Conservation (phyloP, 495 filamentous ascomycete genomes). For the Lepidopterella palustris region DNA sequence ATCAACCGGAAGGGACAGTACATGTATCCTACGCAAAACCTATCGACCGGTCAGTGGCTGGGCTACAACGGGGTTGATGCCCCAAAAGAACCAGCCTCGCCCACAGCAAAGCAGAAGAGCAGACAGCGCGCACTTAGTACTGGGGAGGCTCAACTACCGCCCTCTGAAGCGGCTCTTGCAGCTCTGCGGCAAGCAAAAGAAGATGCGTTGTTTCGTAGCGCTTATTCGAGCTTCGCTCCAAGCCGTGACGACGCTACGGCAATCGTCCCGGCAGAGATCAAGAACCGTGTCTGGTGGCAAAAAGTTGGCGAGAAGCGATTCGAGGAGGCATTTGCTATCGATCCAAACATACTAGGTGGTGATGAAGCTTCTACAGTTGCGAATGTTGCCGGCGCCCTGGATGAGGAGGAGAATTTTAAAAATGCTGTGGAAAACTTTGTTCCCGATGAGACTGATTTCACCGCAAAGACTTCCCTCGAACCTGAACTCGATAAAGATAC, state of each 20-base stretch:
- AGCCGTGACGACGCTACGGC: slow-evolving; percentile 71
- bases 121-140: slow-evolving; percentile 65
- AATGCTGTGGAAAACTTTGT: slow-evolving; percentile 50
- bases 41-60: slow-evolving; percentile 61
- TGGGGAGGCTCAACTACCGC: slow-evolving; percentile 52
- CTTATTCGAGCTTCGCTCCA: slow-evolving; percentile 84
- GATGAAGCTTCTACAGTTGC: slow-evolving; percentile 24
- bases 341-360: slow-evolving; percentile 40
- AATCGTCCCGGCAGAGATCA: slow-evolving; percentile 61
- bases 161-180: slow-evolving; percentile 36
- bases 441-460: slow-evolving; percentile 37
- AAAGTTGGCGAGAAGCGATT: slow-evolving; percentile 59
- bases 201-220: slow-evolving; percentile 70
- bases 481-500: slow-evolving; percentile 52
- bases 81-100: slow-evolving; percentile 51
- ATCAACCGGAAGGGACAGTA: slow-evolving; percentile 49
- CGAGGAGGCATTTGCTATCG: slow-evolving; percentile 45
- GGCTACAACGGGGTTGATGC: slow-evolving; percentile 49
- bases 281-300: slow-evolving; percentile 82
- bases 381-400: slow-evolving; percentile 38
- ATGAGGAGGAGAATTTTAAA: slow-evolving; percentile 38
- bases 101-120: slow-evolving; percentile 58
- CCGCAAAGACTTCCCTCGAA: slow-evolving; percentile 17
- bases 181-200: slow-evolving; percentile 57
- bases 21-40: slow-evolving; percentile 42